Base-by-base conservation (phyloP, 2,329 filamentous ascomycete genomes). In the Thelonectria olida region DNA sequence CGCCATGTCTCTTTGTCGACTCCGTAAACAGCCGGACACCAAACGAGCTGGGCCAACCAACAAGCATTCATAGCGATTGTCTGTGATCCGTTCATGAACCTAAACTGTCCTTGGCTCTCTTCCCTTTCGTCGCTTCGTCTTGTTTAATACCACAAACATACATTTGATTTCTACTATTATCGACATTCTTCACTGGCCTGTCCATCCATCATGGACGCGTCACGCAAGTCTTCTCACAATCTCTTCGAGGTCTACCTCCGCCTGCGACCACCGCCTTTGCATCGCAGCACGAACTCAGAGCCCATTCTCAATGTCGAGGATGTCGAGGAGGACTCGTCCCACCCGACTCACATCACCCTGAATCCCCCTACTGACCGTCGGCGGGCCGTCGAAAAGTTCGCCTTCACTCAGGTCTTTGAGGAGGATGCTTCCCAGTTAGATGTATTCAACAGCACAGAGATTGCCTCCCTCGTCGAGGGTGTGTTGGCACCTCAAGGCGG, bases 191-290 rank as follows among this genome's bases (percentile, higher is more conserved):
- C 20, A 9, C 19, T 25, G 38, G 34, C 45, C 22, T 47, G 38
- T 28, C 47, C 47, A 49, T 36, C 38, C 42, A 70, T 55, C 56
- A 82, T 82, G 80, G 79, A 82, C 61, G 67, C 75, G 54, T 65
- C 67, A 58, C 75, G 79, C 68, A 73, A 67, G 72, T 25, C 74
- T 42, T 75, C 76, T 15, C 78, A 79, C 61, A 87, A 86, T 63
- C 87, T 97, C 36, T 98, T 98, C 76, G 90, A 97, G 78, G 95
- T 98, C 58, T 97, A 92, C 74, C 85, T 98, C 39, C 92, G 95
- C 49, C 82, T 98, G 49, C 90, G 91, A 15, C 91, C 91, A 9
- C 85, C 89, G n/a, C 85, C 89, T 20, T 27, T 17, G 58, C 73
- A 81, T 71, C 76, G 78, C 45, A 73, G 78, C 17, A 58, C 78